Conservation (phyloP, 768 basidiomycete genomes). For the Termitomyces sp. region DNA sequence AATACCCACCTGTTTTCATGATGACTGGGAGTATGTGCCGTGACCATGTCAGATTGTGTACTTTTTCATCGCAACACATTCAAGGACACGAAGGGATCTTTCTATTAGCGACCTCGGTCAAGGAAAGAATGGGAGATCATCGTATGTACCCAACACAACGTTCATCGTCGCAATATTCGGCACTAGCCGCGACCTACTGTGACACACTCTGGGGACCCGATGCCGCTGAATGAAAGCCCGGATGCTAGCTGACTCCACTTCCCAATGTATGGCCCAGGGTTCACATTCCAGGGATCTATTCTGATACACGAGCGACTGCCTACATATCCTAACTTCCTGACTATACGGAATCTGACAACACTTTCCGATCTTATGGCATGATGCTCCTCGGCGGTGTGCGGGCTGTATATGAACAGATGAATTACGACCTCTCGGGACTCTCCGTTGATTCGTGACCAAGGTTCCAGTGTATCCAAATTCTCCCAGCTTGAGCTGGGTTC, state of each 20-base stretch:
- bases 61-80: not conserved
- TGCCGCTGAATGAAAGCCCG: not conserved
- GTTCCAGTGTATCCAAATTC: not conserved
- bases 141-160: not conserved
- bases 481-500: too few species aligned
- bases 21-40: too few species aligned
- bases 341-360: not conserved
- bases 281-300: not conserved
- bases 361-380: not conserved
- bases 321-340: too few species aligned
- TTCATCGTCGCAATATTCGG: not conserved
- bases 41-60: not conserved
- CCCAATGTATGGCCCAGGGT: not conserved
- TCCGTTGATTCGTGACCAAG: not conserved
- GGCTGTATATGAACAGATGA: not conserved
- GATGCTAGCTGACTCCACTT: not conserved
- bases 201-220: too few species aligned
- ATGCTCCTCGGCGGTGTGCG: not conserved
- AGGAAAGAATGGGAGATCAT: not conserved
- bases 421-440: not conserved
- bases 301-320: not conserved
- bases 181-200: not conserved
- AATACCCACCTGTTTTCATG: too few species aligned
- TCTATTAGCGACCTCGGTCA: not conserved
- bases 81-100: too few species aligned